Conservation (phyloP, 805 yeast genomes). For the Pichia occidentalis region DNA sequence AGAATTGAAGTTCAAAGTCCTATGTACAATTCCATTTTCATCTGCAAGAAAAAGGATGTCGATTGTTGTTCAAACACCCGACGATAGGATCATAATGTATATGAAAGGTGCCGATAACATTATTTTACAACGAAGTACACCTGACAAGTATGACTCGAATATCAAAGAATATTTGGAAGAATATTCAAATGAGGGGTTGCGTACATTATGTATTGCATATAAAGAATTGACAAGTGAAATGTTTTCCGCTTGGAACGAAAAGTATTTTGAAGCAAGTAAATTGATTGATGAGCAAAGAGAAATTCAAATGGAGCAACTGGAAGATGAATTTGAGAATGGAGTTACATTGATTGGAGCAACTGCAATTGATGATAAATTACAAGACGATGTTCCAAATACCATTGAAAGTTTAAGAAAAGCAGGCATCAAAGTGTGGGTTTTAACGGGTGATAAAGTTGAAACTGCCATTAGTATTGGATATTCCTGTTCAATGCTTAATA, state of each 20-base stretch:
- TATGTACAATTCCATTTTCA: constrained; percentile 56
- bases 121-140: constrained; percentile 41
- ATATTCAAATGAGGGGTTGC: constrained; percentile 69
- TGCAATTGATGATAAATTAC: constrained; percentile 75
- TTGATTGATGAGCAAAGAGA: constrained; percentile 56
- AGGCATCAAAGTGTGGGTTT: constrained; percentile 77
- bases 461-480: constrained; percentile 82
- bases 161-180: constrained; percentile 57
- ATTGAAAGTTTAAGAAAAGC: constrained; percentile 60
- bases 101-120: constrained; percentile 76
- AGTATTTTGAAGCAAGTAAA: constrained; percentile 51
- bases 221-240: constrained; percentile 38
- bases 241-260: constrained; percentile 48
- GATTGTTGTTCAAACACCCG: constrained; percentile 47
- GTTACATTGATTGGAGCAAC: constrained; percentile 66
- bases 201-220: constrained; percentile 69
- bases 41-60: constrained; percentile 78
- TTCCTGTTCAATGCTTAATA: constrained; percentile 64
- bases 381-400: constrained; percentile 72
- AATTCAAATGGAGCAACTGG: constrained; percentile 43
- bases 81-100: constrained; percentile 38
- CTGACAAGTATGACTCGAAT: constrained; percentile 29
- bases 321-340: constrained; percentile 53
- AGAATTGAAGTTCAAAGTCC: constrained; percentile 38
- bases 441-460: constrained; percentile 78